Percentiles rank a stretch among this genome's conserved stretches.
These are phyloP conservation scores for Mimosa pudica DNA, from an alignment of 306 rosid genomes.

Conservation along the genomic window DNA sequence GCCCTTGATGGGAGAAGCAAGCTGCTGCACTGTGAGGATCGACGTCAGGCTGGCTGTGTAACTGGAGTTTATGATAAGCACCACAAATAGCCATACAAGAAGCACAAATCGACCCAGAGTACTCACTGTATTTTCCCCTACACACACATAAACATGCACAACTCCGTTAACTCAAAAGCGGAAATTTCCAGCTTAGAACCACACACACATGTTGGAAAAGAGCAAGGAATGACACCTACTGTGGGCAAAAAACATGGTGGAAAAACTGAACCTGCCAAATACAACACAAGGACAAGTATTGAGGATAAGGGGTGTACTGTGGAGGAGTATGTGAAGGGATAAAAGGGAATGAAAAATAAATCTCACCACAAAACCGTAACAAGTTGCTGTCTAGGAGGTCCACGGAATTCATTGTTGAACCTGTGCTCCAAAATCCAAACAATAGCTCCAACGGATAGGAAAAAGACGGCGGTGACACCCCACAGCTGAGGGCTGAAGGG, in stretches of 20 bases:
- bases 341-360: neutral
- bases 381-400: constrained; percentile 83
- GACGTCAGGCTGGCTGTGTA: constrained; percentile 97
- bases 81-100: constrained; percentile 88
- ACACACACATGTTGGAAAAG: constrained; percentile 21
- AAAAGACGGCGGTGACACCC: constrained; percentile 70
- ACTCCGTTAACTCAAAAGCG: constrained; percentile 26
- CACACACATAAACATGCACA: constrained; percentile 16
- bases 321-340: too few relatives aligned
- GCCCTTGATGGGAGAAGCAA: constrained; percentile 78
- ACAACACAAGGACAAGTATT: neutral
- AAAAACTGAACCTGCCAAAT: constrained; percentile 74
- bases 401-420: constrained; percentile 84
- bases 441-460: constrained; percentile 75
- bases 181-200: constrained; percentile 20
- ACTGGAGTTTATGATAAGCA: constrained; percentile 91
- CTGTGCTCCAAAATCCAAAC: constrained; percentile 98
- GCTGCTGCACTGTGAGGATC: constrained; percentile 91
- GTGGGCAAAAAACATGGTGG: constrained; percentile 85
- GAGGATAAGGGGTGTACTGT: too few relatives aligned
- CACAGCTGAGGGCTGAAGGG: constrained; percentile 82
- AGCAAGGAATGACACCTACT: constrained; percentile 55
- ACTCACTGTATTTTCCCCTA: constrained; percentile 93
- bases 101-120: constrained; percentile 84
- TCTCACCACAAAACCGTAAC: constrained; percentile 78